These are phyloP conservation scores for Suillus hirtellus DNA, from an alignment of 768 basidiomycete genomes.

Conservation along the genomic window DNA sequence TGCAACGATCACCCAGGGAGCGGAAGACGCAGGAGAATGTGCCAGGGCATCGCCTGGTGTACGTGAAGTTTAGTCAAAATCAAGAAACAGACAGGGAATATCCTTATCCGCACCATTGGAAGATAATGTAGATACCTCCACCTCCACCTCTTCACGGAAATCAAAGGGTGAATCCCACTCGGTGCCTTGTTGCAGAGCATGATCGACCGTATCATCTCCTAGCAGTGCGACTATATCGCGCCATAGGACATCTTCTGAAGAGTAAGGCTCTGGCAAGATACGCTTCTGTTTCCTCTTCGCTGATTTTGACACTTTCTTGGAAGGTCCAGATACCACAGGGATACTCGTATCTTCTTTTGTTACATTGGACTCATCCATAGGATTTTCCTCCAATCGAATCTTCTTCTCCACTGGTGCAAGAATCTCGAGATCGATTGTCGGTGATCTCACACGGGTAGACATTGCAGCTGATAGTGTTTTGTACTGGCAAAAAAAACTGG, in stretches of 20 bases:
- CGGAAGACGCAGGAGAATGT: constrained; percentile 43
- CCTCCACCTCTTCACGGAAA: constrained; percentile 60
- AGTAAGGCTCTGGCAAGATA: constrained; percentile 50
- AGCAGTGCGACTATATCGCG: constrained; percentile 70
- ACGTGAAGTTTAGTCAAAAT: background rate
- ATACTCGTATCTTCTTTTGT: background rate
- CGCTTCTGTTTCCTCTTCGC: constrained; percentile 12
- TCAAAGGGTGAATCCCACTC: constrained; percentile 63
- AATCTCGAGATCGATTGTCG: constrained; percentile 17
- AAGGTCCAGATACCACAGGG: background rate
- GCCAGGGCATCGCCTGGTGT: constrained; percentile 68
- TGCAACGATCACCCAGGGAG: constrained; percentile 79
- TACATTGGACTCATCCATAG: background rate
- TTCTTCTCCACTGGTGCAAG: constrained; percentile 32
- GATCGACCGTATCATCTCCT: constrained; percentile 56
- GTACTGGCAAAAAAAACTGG: background rate
- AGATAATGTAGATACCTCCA: constrained; percentile 64
- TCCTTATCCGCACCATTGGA: constrained; percentile 50
- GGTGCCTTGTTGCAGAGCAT: constrained; percentile 44
- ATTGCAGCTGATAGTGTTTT: background rate
- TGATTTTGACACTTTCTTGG: constrained; percentile 10
- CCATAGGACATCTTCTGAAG: constrained; percentile 73
- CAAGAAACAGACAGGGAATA: background rate
- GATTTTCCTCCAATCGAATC: constrained; percentile 24
- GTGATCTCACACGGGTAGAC: constrained; percentile 15